Evolutionary conservation across 371 early-diverging fungal species (phyloP).

Genomic region (Rhizomucor pusillus): DNA sequence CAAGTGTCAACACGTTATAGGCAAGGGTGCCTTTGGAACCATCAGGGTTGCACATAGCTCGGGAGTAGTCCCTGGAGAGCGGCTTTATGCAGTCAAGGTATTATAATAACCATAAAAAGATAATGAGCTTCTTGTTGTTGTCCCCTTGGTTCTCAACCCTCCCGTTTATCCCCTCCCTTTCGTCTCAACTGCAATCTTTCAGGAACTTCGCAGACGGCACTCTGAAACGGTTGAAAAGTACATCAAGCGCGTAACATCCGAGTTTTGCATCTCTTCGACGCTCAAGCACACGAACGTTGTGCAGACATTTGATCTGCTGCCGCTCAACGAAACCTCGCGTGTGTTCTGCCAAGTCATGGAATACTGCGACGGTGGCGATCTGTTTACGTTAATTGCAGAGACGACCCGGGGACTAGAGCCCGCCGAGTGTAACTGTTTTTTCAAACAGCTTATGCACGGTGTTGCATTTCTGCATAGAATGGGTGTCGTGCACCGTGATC

Average conservation of each 20-base stretch:
- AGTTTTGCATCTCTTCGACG: conserved; percentile 89
- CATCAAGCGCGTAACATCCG: conserved; percentile 84
- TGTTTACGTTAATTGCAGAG: conserved; percentile 53
- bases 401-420: conserved; percentile 29
- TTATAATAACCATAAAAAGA: too few species aligned
- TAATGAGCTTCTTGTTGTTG: too few species aligned
- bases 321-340: conserved; percentile 48
- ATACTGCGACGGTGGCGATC: conserved; percentile 65
- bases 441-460: conserved; percentile 69
- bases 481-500: conserved; percentile 72
- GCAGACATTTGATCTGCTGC: conserved; percentile 90
- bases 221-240: conserved; percentile 65
- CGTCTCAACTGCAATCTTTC: neutral
- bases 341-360: conserved; percentile 73
- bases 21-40: conserved; percentile 49
- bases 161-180: too few species aligned
- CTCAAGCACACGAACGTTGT: conserved; percentile 87
- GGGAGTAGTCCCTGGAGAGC: conserved; percentile 15
- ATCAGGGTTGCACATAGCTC: conserved; percentile 39
- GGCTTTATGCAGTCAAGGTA: conserved; percentile 56
- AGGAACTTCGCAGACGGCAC: conserved; percentile 64
- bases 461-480: conserved; percentile 60
- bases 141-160: too few species aligned
- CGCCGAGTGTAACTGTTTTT: conserved; percentile 43
- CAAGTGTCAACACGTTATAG: conserved; percentile 43